Percentiles rank a stretch among this genome's conserved stretches.
phyloP scores from a whole-genome alignment of 371 early-diverging fungal species.

The Mucor circinelloides region DNA sequence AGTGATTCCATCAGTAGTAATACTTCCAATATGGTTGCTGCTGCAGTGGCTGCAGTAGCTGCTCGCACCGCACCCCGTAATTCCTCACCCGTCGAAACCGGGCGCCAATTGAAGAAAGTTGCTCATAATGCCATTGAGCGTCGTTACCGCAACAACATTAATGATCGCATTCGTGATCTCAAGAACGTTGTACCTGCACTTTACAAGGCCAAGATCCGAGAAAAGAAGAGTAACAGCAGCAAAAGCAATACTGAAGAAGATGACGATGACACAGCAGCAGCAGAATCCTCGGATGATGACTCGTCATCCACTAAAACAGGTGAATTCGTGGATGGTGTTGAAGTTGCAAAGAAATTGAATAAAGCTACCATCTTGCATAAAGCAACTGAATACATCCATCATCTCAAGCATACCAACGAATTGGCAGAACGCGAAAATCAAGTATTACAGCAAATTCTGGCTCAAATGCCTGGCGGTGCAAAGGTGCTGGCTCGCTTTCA shows the following conservation, averaged over 20 bases:
- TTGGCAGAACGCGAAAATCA: constrained; percentile 52
- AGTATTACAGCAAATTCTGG: constrained; percentile 48
- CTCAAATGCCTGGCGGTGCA: constrained; percentile 55
- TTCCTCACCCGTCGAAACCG: constrained; percentile 1
- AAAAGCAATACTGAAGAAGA: constrained; percentile 22
- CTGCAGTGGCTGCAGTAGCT: background rate
- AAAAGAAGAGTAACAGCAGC: constrained; percentile 7
- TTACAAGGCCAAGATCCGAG: constrained; percentile 47
- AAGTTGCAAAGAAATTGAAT: constrained; percentile 77
- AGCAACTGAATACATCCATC: constrained; percentile 83
- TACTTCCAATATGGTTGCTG: constrained; percentile 1
- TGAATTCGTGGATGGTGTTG: constrained; percentile 63
- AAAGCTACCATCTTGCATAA: constrained; percentile 86
- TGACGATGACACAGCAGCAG: constrained; percentile 27
- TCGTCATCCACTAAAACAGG: background rate
- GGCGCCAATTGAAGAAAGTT: constrained; percentile 65
- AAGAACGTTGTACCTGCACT: constrained; percentile 83
- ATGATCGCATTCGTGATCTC: constrained; percentile 84
- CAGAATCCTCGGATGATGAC: constrained; percentile 48
- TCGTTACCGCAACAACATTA: constrained; percentile 89
- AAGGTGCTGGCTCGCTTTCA: constrained; percentile 33
- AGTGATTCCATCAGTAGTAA: background rate
- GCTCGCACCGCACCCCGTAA: background rate
- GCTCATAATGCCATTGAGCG: constrained; percentile 92
- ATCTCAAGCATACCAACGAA: constrained; percentile 62